Percentiles rank a stretch among this genome's conserved stretches.
phyloP scores from a whole-genome alignment of 2,329 filamentous ascomycete genomes.

The Cucurbitaria berberidis region DNA sequence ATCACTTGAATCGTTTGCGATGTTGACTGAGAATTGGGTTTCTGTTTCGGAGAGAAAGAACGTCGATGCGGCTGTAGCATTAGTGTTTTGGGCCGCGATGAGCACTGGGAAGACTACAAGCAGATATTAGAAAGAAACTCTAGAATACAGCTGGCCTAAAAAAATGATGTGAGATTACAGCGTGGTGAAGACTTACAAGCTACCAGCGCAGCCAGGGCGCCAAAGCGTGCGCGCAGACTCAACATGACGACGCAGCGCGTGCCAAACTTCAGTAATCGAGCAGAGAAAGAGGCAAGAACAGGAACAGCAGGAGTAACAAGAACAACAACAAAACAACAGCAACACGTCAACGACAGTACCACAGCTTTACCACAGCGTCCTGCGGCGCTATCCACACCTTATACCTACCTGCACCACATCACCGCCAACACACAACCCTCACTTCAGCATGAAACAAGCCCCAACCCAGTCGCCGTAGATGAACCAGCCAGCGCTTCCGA shows the following conservation, averaged over 20 bases:
- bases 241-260: slow-evolving; percentile 4
- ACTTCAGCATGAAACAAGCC: slow-evolving; percentile 1
- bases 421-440: background rate
- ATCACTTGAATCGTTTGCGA: slow-evolving; percentile 43
- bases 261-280: background rate
- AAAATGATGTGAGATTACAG: background rate
- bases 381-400: background rate
- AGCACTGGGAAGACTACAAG: slow-evolving; percentile 22
- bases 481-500: background rate
- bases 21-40: slow-evolving; percentile 46
- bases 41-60: slow-evolving; percentile 40
- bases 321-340: slow-evolving; percentile 3
- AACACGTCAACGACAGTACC: background rate
- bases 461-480: slow-evolving; percentile 1
- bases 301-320: background rate
- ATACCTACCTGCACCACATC: background rate
- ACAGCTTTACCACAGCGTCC: background rate
- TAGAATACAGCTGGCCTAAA: background rate
- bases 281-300: background rate
- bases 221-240: background rate
- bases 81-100: slow-evolving; percentile 22
- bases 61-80: slow-evolving; percentile 34
- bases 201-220: slow-evolving; percentile 17
- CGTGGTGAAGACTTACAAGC: slow-evolving; percentile 12
- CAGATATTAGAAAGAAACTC: background rate